phyloP scores from a whole-genome alignment of 768 basidiomycete genomes.

The Podaxis sp. region DNA sequence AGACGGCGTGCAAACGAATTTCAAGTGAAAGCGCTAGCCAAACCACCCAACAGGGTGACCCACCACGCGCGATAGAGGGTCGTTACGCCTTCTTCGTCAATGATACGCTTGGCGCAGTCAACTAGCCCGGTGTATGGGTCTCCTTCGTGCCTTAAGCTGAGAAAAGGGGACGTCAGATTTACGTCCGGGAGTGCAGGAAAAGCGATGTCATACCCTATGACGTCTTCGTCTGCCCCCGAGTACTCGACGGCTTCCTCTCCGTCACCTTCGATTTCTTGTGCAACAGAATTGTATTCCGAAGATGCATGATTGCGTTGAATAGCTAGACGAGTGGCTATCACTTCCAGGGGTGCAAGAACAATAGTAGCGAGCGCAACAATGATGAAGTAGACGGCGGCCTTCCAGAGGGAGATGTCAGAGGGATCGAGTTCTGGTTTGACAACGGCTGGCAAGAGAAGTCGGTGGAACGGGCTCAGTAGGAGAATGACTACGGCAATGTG shows the following conservation, averaged over 20 bases:
- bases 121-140: constrained; percentile 77
- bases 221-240: constrained; percentile 73
- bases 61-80: constrained; percentile 86
- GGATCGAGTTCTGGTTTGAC: constrained; percentile 30
- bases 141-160: constrained; percentile 69
- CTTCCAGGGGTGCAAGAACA: constrained; percentile 75
- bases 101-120: constrained; percentile 75
- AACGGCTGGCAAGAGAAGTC: constrained; percentile 44
- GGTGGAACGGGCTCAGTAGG: constrained; percentile 45
- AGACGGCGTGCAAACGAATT: not conserved
- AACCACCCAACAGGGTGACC: constrained; percentile 67
- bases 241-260: constrained; percentile 61
- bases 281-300: constrained; percentile 69
- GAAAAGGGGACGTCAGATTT: constrained; percentile 11
- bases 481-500: constrained; percentile 49
- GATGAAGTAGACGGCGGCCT: constrained; percentile 54
- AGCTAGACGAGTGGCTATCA: constrained; percentile 74
- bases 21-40: constrained; percentile 55
- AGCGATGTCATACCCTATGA: constrained; percentile 64
- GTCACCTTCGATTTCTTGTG: constrained; percentile 72
- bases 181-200: not conserved
- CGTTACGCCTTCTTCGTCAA: constrained; percentile 75
- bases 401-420: constrained; percentile 47
- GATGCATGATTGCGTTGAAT: constrained; percentile 85
- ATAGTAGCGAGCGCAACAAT: constrained; percentile 56